Conservation (phyloP, 2,329 filamentous ascomycete genomes). For the Paracoccidioides lutzii region DNA sequence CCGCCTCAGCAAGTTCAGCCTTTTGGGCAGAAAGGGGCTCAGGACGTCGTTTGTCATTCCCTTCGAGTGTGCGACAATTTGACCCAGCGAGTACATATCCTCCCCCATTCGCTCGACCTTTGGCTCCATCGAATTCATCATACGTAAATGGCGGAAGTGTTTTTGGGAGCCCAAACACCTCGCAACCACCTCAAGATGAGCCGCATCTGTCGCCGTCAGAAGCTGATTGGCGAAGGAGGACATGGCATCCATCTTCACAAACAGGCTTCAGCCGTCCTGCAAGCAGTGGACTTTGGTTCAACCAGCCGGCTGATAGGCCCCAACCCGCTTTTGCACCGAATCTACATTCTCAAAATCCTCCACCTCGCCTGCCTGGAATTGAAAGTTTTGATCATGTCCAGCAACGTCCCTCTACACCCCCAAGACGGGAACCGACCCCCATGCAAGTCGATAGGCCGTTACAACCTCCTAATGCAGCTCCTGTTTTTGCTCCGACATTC, state of each 20-base stretch:
- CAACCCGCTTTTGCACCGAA: constrained; percentile 43
- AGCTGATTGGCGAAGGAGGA: constrained; percentile 67
- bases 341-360: constrained; percentile 35
- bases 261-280: constrained; percentile 52
- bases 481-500: constrained; percentile 23
- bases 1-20: constrained; percentile 55
- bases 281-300: constrained; percentile 62
- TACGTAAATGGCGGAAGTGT: constrained; percentile 48
- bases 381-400: constrained; percentile 77
- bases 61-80: constrained; percentile 62
- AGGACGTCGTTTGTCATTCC: constrained; percentile 67
- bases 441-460: constrained; percentile 56
- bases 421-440: constrained; percentile 54
- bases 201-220: constrained; percentile 39
- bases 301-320: constrained; percentile 55
- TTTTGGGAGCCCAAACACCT: constrained; percentile 55
- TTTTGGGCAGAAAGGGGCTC: constrained; percentile 60
- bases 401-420: constrained; percentile 48
- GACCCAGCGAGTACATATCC: constrained; percentile 47
- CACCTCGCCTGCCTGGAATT: constrained; percentile 69
- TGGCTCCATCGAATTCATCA: constrained; percentile 42
- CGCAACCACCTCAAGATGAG: constrained; percentile 39
- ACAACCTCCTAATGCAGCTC: constrained; percentile 10
- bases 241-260: constrained; percentile 68
- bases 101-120: constrained; percentile 43